phyloP scores from a whole-genome alignment of 2,329 filamentous ascomycete species.

The Colletotrichum eleusines region DNA sequence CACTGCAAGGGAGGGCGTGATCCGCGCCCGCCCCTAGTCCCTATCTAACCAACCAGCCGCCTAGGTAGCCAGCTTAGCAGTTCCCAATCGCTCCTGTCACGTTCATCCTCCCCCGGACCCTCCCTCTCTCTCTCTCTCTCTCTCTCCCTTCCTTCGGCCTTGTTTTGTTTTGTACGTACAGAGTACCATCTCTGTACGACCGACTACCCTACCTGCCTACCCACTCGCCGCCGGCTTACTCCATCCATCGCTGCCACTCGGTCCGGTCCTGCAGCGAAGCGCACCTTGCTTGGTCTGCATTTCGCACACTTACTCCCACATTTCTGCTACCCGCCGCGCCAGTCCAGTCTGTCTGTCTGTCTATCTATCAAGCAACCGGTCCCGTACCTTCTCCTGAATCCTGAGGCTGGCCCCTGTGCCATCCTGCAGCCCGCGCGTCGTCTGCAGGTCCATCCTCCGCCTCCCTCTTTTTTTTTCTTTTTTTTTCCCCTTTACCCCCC shows the following conservation, averaged over 20 bases:
- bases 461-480: background rate
- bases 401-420: conserved; percentile 27
- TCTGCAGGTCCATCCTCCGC: conserved; percentile 20
- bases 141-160: too few species aligned
- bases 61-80: too few species aligned
- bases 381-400: conserved; percentile 36
- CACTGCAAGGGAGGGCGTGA: conserved; percentile 12
- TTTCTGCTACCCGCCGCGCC: conserved; percentile 5
- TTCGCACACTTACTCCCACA: background rate
- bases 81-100: conserved; percentile 27
- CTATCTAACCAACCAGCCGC: conserved; percentile 13
- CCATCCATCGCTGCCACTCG: background rate
- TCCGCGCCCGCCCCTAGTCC: conserved; percentile 22
- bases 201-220: too few species aligned
- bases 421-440: conserved; percentile 28
- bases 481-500: background rate
- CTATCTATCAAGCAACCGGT: conserved; percentile 1
- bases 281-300: background rate
- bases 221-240: too few species aligned
- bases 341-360: conserved; percentile 14
- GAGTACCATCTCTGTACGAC: conserved; percentile 17
- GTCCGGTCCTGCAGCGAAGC: too few species aligned
- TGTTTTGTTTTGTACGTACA: conserved; percentile 27
- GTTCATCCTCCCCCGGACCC: conserved; percentile 7
- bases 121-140: too few species aligned